A percentile compares a stretch with the other conserved stretches of the same genome.
These are phyloP conservation scores for Verticillium nubilum DNA, from an alignment of 2,329 filamentous ascomycete species.

Conservation along the genomic window DNA sequence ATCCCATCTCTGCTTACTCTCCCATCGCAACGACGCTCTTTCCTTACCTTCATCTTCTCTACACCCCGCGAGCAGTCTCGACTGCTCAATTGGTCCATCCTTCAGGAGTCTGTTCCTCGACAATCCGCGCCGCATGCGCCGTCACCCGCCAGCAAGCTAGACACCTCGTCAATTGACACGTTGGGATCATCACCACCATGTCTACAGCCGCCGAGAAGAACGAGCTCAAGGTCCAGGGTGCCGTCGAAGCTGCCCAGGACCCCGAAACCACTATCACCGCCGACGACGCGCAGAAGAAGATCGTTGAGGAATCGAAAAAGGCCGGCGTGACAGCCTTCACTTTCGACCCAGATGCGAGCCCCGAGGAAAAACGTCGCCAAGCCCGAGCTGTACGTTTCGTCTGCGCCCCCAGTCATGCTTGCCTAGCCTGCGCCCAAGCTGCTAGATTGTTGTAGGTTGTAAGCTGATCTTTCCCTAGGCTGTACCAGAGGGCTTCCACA, in stretches of 20 bases:
- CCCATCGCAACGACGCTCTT: conserved; percentile 5
- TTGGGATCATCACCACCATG: conserved; percentile 17
- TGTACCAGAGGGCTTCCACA: conserved; percentile 59
- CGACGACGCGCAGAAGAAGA: conserved; percentile 64
- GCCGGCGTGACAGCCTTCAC: conserved; percentile 75
- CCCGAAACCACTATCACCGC: conserved; percentile 62
- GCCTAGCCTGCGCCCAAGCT: conserved; percentile 6
- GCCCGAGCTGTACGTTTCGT: conserved; percentile 62
- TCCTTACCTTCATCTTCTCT: conserved; percentile 1
- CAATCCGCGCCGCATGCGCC: conserved; percentile 6
- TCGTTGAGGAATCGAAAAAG: conserved; percentile 72
- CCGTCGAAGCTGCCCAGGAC: conserved; percentile 70
- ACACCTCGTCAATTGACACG: conserved; percentile 8
- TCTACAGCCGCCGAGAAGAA: conserved; percentile 21
- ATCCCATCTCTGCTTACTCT: background rate
- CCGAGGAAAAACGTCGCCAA: conserved; percentile 79
- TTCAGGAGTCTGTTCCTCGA: background rate
- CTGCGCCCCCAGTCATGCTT: background rate
- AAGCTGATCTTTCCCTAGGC: conserved; percentile 34
- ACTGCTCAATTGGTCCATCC: background rate
- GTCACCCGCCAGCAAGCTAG: conserved; percentile 5
- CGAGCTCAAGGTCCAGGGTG: conserved; percentile 79
- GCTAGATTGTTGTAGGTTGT: background rate
- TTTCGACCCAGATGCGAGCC: conserved; percentile 80
- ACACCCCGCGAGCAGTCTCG: background rate